Conservation (phyloP, 2,329 filamentous ascomycete species). For the Colletotrichum navitas region DNA sequence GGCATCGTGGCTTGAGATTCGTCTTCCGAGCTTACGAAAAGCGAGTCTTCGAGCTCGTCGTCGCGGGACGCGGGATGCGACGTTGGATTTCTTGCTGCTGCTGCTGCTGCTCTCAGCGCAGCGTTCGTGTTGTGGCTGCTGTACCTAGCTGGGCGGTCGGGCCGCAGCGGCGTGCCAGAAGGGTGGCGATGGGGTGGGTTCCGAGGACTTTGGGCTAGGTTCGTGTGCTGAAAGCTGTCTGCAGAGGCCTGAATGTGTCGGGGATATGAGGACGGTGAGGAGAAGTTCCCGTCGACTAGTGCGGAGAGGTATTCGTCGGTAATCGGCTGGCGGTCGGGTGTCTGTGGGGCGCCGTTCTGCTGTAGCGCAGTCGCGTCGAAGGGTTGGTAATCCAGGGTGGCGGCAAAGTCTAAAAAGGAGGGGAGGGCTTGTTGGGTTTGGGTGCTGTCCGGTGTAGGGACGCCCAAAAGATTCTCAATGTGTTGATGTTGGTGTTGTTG, state of each 20-base stretch:
- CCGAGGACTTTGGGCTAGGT: conserved; percentile 1
- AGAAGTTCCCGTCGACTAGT: conserved; percentile 50
- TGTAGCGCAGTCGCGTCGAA: conserved; percentile 17
- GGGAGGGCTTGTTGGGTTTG: conserved; percentile 24
- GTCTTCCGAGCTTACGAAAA: conserved; percentile 40
- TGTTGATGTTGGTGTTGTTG: conserved; percentile 5
- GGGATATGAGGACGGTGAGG: conserved; percentile 54
- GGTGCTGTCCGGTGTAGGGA: neutral
- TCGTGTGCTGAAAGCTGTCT: conserved; percentile 21
- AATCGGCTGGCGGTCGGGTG: conserved; percentile 26
- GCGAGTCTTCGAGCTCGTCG: conserved; percentile 27
- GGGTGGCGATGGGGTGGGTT: neutral
- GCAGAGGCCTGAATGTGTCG: conserved; percentile 46
- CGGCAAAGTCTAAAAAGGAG: conserved; percentile 35
- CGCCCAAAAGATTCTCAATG: neutral
- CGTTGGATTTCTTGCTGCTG: conserved; percentile 18
- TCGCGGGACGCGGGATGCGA: neutral
- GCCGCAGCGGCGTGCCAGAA: conserved; percentile 18
- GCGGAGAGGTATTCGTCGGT: conserved; percentile 45
- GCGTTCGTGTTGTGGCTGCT: conserved; percentile 40
- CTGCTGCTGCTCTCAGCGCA: conserved; percentile 34
- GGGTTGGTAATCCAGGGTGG: conserved; percentile 26
- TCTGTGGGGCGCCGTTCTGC: conserved; percentile 41
- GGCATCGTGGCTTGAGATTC: conserved; percentile 42
- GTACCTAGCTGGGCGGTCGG: conserved; percentile 26